Base-by-base conservation (phyloP, 805 yeast species). In the Yarrowia keelungensis region DNA sequence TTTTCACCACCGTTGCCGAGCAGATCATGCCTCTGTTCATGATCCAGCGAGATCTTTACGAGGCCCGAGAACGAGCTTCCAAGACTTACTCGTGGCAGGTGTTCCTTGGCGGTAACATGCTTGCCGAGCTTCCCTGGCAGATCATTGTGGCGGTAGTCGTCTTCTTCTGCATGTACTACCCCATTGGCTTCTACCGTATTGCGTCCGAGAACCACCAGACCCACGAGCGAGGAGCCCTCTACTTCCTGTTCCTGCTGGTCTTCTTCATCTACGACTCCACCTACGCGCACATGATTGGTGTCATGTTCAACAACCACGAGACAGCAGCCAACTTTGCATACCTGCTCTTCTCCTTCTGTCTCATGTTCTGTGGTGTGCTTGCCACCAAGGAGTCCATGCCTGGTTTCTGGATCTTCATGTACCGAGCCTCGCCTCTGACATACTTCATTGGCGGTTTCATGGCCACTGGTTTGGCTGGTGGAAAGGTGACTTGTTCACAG, bases 371-470 rank as follows among this genome's bases (percentile, higher is more conserved):
- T 75, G 90, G 91, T 79, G 87, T 88, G 69, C 80, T 86, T 68
- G 90, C 86, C 73, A 84, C 86, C 26, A 78, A 79, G 14, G 61
- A 70, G 5, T 76, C 82, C 65, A 84, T 89, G 86, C 93, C 94
- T 9, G 86, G 90, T 0, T 90, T 90, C 81, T 90, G 95, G 96
- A 85, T 84, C 64, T 90, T 88, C 76, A 88, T 90, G 92, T 87
- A 89, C 84, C 84, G 89, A 71, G 82, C 81, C 12, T 87, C 90
- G 35, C 94, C 81, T 3, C 83, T 84, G 77, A 88, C 92, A 0
- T 90, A 90, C 74, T 85, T 87, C 75, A 79, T 89, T 69, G 86
- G 84, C 70, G 83, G 85, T 64, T 79, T 89, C 70, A 79, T 86
- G 43, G 80, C 78, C 38, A 77, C 76, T 38, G 81, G 83, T 69